Base-by-base conservation (phyloP, 2,329 filamentous ascomycete species). In the Pseudogymnoascus sp. region DNA sequence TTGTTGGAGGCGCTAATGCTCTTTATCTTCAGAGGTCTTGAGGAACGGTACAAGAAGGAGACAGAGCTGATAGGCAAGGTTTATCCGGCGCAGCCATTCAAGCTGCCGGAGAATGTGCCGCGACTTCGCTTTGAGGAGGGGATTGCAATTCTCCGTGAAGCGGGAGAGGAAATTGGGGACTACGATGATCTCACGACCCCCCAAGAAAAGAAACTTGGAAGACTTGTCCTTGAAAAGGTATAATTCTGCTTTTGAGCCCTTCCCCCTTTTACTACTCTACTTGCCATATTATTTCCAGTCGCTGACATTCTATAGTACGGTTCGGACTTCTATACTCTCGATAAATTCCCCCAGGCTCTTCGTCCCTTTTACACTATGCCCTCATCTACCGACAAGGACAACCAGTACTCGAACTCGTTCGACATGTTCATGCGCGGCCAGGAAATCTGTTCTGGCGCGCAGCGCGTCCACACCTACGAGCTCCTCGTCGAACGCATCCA, bases 341-440 rank as follows among this genome's bases (percentile, higher is more conserved):
- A 87, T 76, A 82, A 87, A 71, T 88, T 86, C 77, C 85, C 85
- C 23, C 81, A 85, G 71, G 78, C 81, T 64, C 81, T 87, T 64
- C 82, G 85, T 51, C 86, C 85, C 37, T 86, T 86, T 74, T 88
- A 88, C 77, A 87, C 85, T 67, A 87, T 87, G 78, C 79, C 82
- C 26, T 81, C 79, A 61, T 77, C 79, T 23, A 71, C 77, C 37
- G 78, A 83, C 61, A 74, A 79, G 60, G 75, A 73, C 7, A 40
- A 40, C 37, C 75, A 79, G 69, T 78, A 80, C 68, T 79, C 81
- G 47, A 86, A 87, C 77, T 84, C 81, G 3, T 88, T 86, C 75
- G 85, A 88, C 74, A 86, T 88, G 78, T 87, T 88, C 78, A 87
- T 88, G 85, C 83, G 85, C 69, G 85, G 85, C 12, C 84, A 88